A percentile compares a stretch with the other conserved stretches of the same genome.
These are phyloP conservation scores for Setomelanomma holmii DNA, from an alignment of 2,329 filamentous ascomycete genomes.

Conservation along the genomic window DNA sequence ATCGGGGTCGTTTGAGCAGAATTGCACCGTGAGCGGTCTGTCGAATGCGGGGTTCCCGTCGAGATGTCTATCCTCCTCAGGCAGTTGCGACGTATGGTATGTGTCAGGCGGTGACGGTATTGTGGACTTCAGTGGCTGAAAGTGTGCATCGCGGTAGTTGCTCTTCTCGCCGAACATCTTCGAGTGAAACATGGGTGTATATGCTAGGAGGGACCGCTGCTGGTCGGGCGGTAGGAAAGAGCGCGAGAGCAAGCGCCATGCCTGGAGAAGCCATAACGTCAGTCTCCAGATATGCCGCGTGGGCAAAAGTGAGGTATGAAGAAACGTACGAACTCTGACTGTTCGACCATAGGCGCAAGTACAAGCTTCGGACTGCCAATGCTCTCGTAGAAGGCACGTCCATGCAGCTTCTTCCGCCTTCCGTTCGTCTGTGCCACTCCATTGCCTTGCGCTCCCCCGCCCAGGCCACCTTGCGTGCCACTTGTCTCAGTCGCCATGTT, in stretches of 20 bases:
- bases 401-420: conserved; percentile 69
- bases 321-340: conserved; percentile 88
- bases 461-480: conserved; percentile 8
- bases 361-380: conserved; percentile 91
- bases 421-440: conserved; percentile 14
- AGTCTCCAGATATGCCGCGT: conserved; percentile 6
- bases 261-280: conserved; percentile 60
- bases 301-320: conserved; percentile 1
- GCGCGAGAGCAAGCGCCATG: conserved; percentile 95
- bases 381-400: conserved; percentile 91
- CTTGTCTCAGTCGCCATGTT: conserved; percentile 25
- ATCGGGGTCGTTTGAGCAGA: conserved; percentile 89
- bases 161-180: conserved; percentile 80
- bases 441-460: conserved; percentile 8
- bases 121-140: conserved; percentile 68
- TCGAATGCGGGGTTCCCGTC: conserved; percentile 88
- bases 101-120: conserved; percentile 44
- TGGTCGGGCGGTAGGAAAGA: conserved; percentile 77
- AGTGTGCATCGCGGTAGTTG: conserved; percentile 80
- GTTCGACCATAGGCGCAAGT: conserved; percentile 96
- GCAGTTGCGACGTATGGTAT: conserved; percentile 43
- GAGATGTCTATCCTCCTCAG: conserved; percentile 55
- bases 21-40: conserved; percentile 92
- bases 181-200: conserved; percentile 96
- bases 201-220: conserved; percentile 72